phyloP scores from a whole-genome alignment of 2,329 filamentous ascomycete species.

The Venturia aucupariae region DNA sequence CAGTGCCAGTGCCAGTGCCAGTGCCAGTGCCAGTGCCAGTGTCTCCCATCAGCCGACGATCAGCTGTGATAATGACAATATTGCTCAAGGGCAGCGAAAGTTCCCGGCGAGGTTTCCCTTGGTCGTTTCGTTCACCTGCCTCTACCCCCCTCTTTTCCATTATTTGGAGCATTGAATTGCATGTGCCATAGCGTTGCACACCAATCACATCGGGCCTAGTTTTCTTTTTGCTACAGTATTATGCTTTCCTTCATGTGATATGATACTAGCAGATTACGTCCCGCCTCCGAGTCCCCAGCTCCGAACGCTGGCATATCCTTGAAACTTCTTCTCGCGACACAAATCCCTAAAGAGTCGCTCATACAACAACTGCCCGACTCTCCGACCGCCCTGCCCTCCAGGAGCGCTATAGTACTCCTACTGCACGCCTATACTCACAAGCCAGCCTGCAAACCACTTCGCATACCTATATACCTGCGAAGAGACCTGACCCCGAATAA shows the following conservation, averaged over 20 bases:
- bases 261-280: slow-evolving; percentile 4
- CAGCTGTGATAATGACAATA: neutral
- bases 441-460: neutral
- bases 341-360: slow-evolving; percentile 1
- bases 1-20: too few species aligned
- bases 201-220: neutral
- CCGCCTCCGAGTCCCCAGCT: neutral
- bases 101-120: neutral
- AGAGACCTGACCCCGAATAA: neutral
- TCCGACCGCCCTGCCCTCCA: neutral
- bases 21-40: neutral
- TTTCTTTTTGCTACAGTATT: neutral
- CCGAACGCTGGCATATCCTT: neutral
- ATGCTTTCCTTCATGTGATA: slow-evolving; percentile 4
- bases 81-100: neutral
- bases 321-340: slow-evolving; percentile 6
- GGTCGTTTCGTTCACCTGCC: neutral
- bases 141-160: neutral
- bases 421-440: neutral
- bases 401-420: neutral
- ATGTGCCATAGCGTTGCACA: neutral
- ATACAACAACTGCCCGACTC: neutral
- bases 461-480: neutral
- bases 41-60: neutral
- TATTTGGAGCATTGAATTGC: neutral